Base-by-base conservation (phyloP, 768 basidiomycete species). In the Leccinum rimulosum region DNA sequence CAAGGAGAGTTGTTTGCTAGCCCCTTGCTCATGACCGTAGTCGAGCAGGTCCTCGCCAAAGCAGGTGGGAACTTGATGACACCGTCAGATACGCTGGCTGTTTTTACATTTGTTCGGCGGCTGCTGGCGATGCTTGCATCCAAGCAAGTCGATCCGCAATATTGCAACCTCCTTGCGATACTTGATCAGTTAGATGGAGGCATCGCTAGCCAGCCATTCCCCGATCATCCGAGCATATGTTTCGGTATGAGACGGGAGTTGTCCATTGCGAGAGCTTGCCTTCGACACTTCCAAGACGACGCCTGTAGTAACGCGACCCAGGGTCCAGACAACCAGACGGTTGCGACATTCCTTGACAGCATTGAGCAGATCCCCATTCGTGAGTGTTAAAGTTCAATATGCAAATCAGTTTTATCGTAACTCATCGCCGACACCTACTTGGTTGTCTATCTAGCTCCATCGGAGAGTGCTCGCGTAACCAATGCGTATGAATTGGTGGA, bases 41-140 rank as follows among this genome's bases (percentile, higher is more conserved):
- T 94, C 5, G 95, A 97, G 66, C 92, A 95, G 66, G 72, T 91
- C 19, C 69, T 76, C 6, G 88, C 88, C 1, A 93, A 90, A 70
- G 67, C 86, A n/a, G 70, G 71, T n/a, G 81, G 79, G 43, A 77
- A 79, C 22, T 72, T 82, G 19, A 73, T 90, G 19, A 70, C 79
- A 0, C 77, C 86, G 3, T 84, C 87, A 1, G 87, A 89, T 60
- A 71, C 81, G 5, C 76, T 91, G 6, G 84, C 88, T 0, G 67
- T 95, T 22, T 74, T 82, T 6, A 74, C 81, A 0, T 96, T 85
- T 65, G 59, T 86, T 17, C 79, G 91, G n/a, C 82, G 80, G 60
- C 74, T 97, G 6, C 55, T 87, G 1, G 75, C 86, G 47, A 78
- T 77, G 28, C 71, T 95, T 14, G 72, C 81, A 0, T 75, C 81